phyloP scores from a whole-genome alignment of 345 rosid genomes.

The Heritiera fomes region DNA sequence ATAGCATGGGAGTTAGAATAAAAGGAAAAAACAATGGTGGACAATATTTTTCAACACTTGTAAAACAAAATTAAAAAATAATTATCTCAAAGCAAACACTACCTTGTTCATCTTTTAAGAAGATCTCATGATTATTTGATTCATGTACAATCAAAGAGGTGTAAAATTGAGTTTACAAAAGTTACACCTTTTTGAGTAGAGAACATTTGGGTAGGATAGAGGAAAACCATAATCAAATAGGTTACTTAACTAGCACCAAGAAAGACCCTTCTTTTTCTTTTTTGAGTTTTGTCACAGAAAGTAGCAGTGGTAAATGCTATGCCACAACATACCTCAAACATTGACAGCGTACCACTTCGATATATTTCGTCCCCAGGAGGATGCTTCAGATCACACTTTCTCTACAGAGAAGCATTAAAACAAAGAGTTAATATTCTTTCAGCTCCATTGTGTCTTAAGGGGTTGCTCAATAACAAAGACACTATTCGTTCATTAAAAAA shows the following conservation, averaged over 20 bases:
- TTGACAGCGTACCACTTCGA: slow-evolving; percentile 91
- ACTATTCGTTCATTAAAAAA: not conserved
- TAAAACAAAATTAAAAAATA: not conserved
- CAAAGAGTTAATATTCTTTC: slow-evolving; percentile 12
- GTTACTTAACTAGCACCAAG: not conserved
- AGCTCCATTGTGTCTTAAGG: not conserved
- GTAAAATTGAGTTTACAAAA: not conserved
- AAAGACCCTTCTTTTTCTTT: not conserved
- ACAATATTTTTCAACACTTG: not conserved
- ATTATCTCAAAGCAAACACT: not conserved
- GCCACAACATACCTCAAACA: slow-evolving; percentile 80
- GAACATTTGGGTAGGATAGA: not conserved
- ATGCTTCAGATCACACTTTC: slow-evolving; percentile 94
- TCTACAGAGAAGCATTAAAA: slow-evolving; percentile 40
- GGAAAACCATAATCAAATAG: not conserved
- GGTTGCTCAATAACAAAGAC: not conserved
- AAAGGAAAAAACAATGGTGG: not conserved
- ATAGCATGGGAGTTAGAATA: not conserved
- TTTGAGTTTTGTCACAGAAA: not conserved
- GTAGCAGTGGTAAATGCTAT: not conserved
- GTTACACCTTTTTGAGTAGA: not conserved
- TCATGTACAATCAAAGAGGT: not conserved
- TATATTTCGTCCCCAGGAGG: slow-evolving; percentile 99
- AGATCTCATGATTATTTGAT: not conserved
- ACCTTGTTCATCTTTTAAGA: not conserved